Evolutionary conservation across 768 basidiomycete genomes (phyloP).

Genomic region (Lactarius hatsudake): DNA sequence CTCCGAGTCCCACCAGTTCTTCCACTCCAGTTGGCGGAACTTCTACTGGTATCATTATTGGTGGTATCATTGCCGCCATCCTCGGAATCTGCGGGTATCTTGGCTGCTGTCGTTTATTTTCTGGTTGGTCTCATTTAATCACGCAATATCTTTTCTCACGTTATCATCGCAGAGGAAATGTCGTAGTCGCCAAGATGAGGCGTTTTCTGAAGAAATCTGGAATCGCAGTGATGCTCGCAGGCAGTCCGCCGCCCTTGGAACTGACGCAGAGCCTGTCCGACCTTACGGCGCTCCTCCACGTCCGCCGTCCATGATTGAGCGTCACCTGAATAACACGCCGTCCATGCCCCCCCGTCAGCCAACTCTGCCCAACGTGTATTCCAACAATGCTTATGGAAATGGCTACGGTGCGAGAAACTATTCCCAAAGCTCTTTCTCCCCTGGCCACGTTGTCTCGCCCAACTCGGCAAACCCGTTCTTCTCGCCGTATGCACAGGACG

Average conservation of each 20-base stretch:
- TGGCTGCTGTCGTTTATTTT: slow-evolving; percentile 37
- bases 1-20: slow-evolving; percentile 10
- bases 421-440: slow-evolving; percentile 29
- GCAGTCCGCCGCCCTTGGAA: slow-evolving; percentile 56
- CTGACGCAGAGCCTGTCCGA: slow-evolving; percentile 35
- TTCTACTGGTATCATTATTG: slow-evolving; percentile 33
- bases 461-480: slow-evolving; percentile 41
- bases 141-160: not conserved
- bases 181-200: slow-evolving; percentile 35
- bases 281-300: slow-evolving; percentile 43
- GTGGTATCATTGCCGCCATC: slow-evolving; percentile 38
- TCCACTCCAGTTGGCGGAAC: slow-evolving; percentile 15
- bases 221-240: slow-evolving; percentile 58
- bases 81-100: slow-evolving; percentile 35
- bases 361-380: slow-evolving; percentile 22
- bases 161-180: slow-evolving; percentile 29
- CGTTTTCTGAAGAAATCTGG: slow-evolving; percentile 40
- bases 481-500: slow-evolving; percentile 40
- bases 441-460: slow-evolving; percentile 29
- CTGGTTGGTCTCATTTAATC: slow-evolving; percentile 33
- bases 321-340: slow-evolving; percentile 37
- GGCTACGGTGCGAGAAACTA: slow-evolving; percentile 33
- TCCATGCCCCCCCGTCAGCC: slow-evolving; percentile 22
- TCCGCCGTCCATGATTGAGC: slow-evolving; percentile 65
- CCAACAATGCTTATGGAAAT: slow-evolving; percentile 15